These are phyloP conservation scores for Dictyostelium brefeldianum DNA, from an alignment of 78 protist genomes.

Conservation along the genomic window DNA sequence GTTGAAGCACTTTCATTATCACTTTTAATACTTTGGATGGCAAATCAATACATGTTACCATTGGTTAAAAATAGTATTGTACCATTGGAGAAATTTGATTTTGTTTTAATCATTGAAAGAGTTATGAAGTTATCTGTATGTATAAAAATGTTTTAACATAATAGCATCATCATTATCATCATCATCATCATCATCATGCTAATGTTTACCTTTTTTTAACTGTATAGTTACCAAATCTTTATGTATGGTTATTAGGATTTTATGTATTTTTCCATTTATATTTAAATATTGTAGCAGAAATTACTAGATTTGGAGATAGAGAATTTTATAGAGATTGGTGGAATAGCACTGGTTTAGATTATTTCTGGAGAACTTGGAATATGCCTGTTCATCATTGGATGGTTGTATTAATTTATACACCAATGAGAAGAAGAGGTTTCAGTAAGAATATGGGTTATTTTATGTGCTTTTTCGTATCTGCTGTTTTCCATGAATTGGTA, in stretches of 20 bases:
- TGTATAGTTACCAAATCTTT: slow-evolving; percentile 78
- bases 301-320: slow-evolving; percentile 87
- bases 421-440: slow-evolving; percentile 66
- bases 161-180: slow-evolving; percentile 2
- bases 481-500: slow-evolving; percentile 86
- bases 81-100: slow-evolving; percentile 64
- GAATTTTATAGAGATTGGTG: slow-evolving; percentile 93
- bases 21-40: slow-evolving; percentile 46
- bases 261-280: slow-evolving; percentile 89
- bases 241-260: slow-evolving; percentile 90
- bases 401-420: slow-evolving; percentile 79
- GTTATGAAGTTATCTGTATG: slow-evolving; percentile 72
- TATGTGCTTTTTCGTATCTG: slow-evolving; percentile 86
- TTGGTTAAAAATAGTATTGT: slow-evolving; percentile 51
- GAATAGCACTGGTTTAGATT: slow-evolving; percentile 89
- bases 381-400: slow-evolving; percentile 92
- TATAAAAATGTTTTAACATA: neutral
- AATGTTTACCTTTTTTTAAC: too few species aligned
- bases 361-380: slow-evolving; percentile 93
- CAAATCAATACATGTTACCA: slow-evolving; percentile 79
- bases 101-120: slow-evolving; percentile 57
- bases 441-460: slow-evolving; percentile 46
- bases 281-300: slow-evolving; percentile 87
- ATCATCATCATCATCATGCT: slow-evolving; percentile 67
- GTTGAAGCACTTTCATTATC: slow-evolving; percentile 53